Evolutionary conservation across 108 stramenopile species (phyloP).

Genomic region (Pseudonitzschia delicatissima): DNA sequence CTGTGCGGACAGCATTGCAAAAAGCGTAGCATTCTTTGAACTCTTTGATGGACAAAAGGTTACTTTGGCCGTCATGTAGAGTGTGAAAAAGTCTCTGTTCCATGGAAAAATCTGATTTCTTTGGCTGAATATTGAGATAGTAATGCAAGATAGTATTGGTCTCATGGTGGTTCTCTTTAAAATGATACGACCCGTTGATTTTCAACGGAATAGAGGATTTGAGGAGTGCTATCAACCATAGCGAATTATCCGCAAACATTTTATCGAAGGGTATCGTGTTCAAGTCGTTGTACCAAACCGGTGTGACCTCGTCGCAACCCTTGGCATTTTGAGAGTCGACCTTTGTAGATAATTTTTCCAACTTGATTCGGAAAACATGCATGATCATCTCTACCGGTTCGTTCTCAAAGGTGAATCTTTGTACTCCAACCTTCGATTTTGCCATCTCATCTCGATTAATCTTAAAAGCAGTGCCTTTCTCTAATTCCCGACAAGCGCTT

Average conservation of each 20-base stretch:
- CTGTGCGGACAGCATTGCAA: slow-evolving; percentile 53
- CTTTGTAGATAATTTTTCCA: slow-evolving; percentile 32
- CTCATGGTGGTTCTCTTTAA: slow-evolving; percentile 46
- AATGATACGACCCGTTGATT: slow-evolving; percentile 76
- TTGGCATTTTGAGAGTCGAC: slow-evolving; percentile 10
- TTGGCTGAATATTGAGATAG: slow-evolving; percentile 15
- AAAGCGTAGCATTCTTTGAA: slow-evolving; percentile 74
- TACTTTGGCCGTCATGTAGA: slow-evolving; percentile 46
- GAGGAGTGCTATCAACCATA: slow-evolving; percentile 61
- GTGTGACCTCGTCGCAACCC: slow-evolving; percentile 75
- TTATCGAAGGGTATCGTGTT: slow-evolving; percentile 59
- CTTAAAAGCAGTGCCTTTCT: slow-evolving; percentile 63
- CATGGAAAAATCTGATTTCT: slow-evolving; percentile 21
- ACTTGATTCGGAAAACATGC: slow-evolving; percentile 58
- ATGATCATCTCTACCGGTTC: slow-evolving; percentile 58
- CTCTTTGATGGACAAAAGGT: slow-evolving; percentile 66
- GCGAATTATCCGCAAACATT: slow-evolving; percentile 84
- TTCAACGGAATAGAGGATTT: slow-evolving; percentile 26
- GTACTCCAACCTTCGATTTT: slow-evolving; percentile 47
- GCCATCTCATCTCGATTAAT: slow-evolving; percentile 41
- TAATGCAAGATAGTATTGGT: slow-evolving; percentile 66
- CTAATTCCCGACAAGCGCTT: slow-evolving; percentile 61
- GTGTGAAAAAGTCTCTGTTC: slow-evolving; percentile 69
- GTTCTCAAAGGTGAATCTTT: slow-evolving; percentile 69
- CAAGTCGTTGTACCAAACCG: slow-evolving; percentile 60